Conservation (phyloP, 345 rosid genomes). For the Syzygium oleosum region DNA sequence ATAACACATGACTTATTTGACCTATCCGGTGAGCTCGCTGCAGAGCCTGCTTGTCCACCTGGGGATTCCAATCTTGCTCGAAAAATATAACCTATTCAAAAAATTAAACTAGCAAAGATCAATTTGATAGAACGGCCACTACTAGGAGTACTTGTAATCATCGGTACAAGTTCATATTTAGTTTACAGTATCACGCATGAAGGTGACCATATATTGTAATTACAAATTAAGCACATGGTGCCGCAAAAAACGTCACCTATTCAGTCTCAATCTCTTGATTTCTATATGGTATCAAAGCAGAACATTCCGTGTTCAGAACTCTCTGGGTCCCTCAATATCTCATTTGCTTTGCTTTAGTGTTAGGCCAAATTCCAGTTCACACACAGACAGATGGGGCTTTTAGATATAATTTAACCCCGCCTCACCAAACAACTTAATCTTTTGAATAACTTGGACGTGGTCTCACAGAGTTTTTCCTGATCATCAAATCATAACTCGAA, state of each 20-base stretch:
- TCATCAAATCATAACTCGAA: neutral
- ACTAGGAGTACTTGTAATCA: neutral
- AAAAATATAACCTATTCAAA: slow-evolving; percentile 64
- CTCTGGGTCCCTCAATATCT: neutral
- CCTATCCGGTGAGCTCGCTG: slow-evolving; percentile 95
- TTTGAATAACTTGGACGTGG: neutral
- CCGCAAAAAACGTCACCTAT: neutral
- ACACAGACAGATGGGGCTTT: neutral
- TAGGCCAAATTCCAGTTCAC: neutral
- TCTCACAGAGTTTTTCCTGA: neutral
- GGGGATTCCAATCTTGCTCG: slow-evolving; percentile 98
- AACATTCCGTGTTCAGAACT: neutral
- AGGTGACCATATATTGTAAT: neutral
- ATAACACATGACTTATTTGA: slow-evolving; percentile 73
- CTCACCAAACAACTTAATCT: neutral
- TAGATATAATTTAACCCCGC: neutral
- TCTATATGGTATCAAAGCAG: neutral
- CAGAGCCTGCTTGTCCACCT: slow-evolving; percentile 88
- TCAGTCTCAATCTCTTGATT: neutral
- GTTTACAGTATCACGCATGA: neutral
- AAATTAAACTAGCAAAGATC: neutral
- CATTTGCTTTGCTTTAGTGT: neutral
- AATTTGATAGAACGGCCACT: neutral
- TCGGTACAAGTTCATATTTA: neutral
- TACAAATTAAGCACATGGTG: neutral